Evolutionary conservation across 148 eudicot genomes (phyloP), one percentile per base, ranked within the genome.

Genomic region (Fagopyrum esculentum): DNA sequence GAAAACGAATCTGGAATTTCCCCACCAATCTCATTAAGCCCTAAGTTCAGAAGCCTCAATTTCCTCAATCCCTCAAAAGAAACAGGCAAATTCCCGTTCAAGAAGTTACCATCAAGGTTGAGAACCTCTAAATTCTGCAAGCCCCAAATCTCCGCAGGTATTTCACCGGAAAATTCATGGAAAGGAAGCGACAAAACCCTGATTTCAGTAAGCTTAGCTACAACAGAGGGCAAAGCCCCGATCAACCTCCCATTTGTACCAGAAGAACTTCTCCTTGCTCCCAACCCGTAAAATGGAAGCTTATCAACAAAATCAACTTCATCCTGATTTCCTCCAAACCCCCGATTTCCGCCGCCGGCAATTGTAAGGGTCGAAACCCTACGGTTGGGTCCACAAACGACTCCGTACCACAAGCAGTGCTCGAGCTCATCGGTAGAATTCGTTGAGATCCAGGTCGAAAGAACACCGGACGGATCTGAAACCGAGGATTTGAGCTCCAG

Each of bases 321-420:
- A 5, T 40, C 4, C 49, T 59, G 75, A 51, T 81, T 80, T 73
- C 81, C 88, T 78, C 80, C 74, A 16, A 45, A 45, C 13, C 43
- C 30, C 54, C 35, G 9, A 71, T 47, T 71, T 4, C 35, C 74
- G 51, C 79, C 78, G 46, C 87, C 89, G 48, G 46, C 55, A 72
- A 91, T 76, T 6, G 73, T 61, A 19, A 91, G 77, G 16, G 76
- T 81, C 13, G 75, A 68, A 86, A 89, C 91, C 84, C 91, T 85
- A 74, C 74, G 54, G 15, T 2, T 0, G 0, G 72, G 26, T 13
- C 75, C 92, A 59, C 98, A 93, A 15, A 89, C 71, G 56, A 93
- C 86, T 1, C 98, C 98, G 16, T 12, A 1, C 98, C 98, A 93
- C 4, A 75, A 74, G 74, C 98, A 93, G 86, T 87, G 87, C 81